These are phyloP conservation scores for Phlebiopsis flavidoalba DNA, from an alignment of 768 basidiomycete genomes.

Conservation along the genomic window DNA sequence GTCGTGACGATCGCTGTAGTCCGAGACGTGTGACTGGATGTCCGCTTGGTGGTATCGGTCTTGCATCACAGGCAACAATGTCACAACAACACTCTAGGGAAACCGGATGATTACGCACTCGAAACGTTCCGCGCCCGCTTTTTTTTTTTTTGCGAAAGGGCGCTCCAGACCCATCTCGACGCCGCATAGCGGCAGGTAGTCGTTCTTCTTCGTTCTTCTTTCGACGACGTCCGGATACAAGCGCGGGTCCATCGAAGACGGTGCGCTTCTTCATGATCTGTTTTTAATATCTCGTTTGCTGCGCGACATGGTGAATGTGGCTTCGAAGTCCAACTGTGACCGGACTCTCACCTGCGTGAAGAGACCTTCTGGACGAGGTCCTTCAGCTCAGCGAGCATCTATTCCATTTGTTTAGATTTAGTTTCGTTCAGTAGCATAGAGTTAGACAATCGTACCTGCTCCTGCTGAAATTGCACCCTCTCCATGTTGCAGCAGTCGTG, in stretches of 20 bases:
- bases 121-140: slow-evolving; percentile 68
- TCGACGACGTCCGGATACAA: slow-evolving; percentile 79
- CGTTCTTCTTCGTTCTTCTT: slow-evolving; percentile 82
- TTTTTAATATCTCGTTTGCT: slow-evolving; percentile 81
- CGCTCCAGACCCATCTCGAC: slow-evolving; percentile 86
- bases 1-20: slow-evolving; percentile 78
- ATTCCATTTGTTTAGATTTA: slow-evolving; percentile 8
- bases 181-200: slow-evolving; percentile 89
- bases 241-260: slow-evolving; percentile 72
- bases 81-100: too few species aligned
- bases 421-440: not conserved
- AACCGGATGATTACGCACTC: slow-evolving; percentile 45
- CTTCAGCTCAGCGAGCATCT: slow-evolving; percentile 95
- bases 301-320: not conserved
- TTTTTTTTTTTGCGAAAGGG: slow-evolving; percentile 64
- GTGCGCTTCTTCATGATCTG: slow-evolving; percentile 84
- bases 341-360: slow-evolving; percentile 65
- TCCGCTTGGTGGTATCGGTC: too few species aligned
- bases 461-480: slow-evolving; percentile 89
- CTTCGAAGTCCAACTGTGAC: not conserved
- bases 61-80: too few species aligned
- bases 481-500: slow-evolving; percentile 53
- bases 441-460: slow-evolving; percentile 51
- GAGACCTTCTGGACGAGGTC: slow-evolving; percentile 80
- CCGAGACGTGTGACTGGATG: slow-evolving; percentile 71